Conservation (phyloP, 2,329 filamentous ascomycete genomes). For the Neonectria punicea region DNA sequence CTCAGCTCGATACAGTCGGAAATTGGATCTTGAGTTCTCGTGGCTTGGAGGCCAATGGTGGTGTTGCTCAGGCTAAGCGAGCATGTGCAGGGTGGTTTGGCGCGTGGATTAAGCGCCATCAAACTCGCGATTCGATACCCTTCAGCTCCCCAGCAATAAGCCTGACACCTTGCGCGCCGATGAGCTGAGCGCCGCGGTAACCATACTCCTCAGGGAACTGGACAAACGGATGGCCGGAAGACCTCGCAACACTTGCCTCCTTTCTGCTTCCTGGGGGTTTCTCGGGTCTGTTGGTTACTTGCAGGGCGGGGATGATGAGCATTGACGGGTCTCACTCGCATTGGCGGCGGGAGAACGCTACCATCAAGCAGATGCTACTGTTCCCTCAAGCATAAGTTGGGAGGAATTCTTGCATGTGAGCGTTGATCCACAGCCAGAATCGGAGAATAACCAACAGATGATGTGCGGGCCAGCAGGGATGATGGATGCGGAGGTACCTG, state of each 20-base stretch:
- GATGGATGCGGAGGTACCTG: conserved; percentile 7
- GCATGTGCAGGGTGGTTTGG: not conserved
- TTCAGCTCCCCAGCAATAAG: not conserved
- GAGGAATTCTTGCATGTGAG: not conserved
- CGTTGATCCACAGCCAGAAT: conserved; percentile 9
- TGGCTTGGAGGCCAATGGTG: conserved; percentile 1
- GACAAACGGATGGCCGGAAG: not conserved
- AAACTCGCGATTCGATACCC: not conserved
- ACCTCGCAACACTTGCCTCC: not conserved
- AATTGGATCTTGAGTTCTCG: not conserved
- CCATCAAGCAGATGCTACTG: not conserved
- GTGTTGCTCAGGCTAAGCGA: not conserved
- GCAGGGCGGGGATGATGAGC: too few species aligned
- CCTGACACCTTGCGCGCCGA: not conserved
- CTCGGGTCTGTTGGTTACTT: not conserved
- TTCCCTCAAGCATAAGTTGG: not conserved
- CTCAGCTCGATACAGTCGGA: not conserved
- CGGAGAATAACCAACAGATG: conserved; percentile 24
- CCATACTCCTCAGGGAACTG: too few species aligned
- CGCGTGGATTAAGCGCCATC: conserved; percentile 2
- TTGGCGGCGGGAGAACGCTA: not conserved
- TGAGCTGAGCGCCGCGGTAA: not conserved
- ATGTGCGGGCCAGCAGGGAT: conserved; percentile 20
- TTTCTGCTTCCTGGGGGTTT: not conserved
- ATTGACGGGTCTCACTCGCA: too few species aligned